These are phyloP conservation scores for Fusarium pseudoanthophilum DNA, from an alignment of 2,329 filamentous ascomycete species.

Conservation along the genomic window DNA sequence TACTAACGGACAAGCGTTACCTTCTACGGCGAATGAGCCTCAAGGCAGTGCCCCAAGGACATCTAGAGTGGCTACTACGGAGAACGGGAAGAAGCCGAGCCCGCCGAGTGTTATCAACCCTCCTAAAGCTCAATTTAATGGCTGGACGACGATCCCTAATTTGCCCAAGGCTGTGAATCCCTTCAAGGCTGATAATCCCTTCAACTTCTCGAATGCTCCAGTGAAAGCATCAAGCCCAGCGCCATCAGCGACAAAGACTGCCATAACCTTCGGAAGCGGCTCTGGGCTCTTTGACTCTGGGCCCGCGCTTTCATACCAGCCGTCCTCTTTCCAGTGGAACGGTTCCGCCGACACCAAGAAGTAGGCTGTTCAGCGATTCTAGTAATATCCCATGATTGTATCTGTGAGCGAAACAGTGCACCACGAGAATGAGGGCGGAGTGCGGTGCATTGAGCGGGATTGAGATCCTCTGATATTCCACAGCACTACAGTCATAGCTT, in stretches of 20 bases:
- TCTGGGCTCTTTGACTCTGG: neutral
- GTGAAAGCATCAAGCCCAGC: neutral
- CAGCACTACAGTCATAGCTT: neutral
- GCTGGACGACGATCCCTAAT: neutral
- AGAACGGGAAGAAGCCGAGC: neutral
- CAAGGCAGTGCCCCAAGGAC: too few species aligned
- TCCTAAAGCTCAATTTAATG: neutral
- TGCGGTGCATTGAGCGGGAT: neutral
- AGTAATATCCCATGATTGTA: too few species aligned
- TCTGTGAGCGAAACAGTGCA: neutral
- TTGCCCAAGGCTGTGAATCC: neutral
- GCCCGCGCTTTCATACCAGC: neutral
- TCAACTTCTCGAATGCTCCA: neutral
- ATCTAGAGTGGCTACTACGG: neutral
- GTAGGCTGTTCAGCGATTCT: neutral
- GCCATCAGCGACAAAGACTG: neutral
- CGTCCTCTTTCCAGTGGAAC: neutral
- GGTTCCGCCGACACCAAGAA: neutral
- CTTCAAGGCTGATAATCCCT: neutral
- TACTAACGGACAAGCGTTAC: neutral
- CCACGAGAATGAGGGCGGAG: neutral
- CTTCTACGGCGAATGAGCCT: neutral
- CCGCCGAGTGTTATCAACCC: neutral
- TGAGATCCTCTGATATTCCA: too few species aligned
- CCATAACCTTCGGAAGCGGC: neutral